Base-by-base conservation (phyloP, 129 eudicot genomes). In the Flaveria linearis region DNA sequence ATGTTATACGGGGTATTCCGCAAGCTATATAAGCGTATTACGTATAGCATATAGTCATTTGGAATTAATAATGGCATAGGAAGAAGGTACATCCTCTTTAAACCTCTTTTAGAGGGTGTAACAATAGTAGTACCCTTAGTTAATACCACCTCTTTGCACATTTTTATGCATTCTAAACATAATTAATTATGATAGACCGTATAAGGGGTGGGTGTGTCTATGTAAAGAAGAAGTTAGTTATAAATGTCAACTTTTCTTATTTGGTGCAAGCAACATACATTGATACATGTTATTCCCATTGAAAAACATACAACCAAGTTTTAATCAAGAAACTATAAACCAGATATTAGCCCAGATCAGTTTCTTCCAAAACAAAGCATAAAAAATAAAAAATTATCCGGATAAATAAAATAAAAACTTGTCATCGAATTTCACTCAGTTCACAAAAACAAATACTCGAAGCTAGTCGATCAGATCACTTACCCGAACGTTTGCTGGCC, bases 361-460 rank as follows among this genome's bases (percentile, higher is more conserved):
- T 71, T 69, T 45, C 68, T 78, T 69, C 47, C 3, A 28, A 41
- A 61, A 50, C 73, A 79, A 47, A 79, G 22, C 57, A 64, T 23
- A 63, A 18, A 71, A 28, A 58, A 2, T 58, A 62, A 62, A 28
- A 71, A 73, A 13, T 30, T 43, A 43, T 28, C 70, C 41, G 42
- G 75, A 56, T 57, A 46, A 33, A 47, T 53, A 50, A 39, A 36
- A 67, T 10, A 9, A 67, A 67, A 9, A 68, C 58, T 49, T 33
- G 64, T 73, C 75, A 66, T 26, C 63, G 51, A 75, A 69, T 66
- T 69, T 74, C 66, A 81, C 42, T 69, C 55, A 58, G 64, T 70
- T 61, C 36, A 78, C 61, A 57, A 78, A 78, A 75, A 67, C 63
- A 47, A 56, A 55, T 47, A 53, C 33, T 30, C 69, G 22, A 73